phyloP scores from a whole-genome alignment of 1,139 yeast genomes.

The Meyerozyma carpophila region DNA sequence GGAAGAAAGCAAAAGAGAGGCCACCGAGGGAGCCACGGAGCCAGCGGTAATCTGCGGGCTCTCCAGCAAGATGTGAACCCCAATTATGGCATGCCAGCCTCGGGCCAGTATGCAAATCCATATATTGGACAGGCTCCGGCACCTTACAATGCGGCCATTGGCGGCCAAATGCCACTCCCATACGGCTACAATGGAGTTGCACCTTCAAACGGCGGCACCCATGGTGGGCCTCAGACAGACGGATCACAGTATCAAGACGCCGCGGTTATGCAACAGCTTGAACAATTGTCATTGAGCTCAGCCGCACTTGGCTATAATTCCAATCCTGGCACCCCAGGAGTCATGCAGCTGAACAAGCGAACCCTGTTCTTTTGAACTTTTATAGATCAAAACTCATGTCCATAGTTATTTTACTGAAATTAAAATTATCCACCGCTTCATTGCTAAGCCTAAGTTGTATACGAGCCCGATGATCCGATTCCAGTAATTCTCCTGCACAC shows the following conservation, averaged over 20 bases:
- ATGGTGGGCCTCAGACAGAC: neutral
- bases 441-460: too few relatives aligned
- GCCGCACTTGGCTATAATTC: slow-evolving; percentile 47
- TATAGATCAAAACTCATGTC: neutral
- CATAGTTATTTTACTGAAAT: too few relatives aligned
- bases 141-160: neutral
- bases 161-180: neutral
- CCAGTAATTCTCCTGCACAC: neutral
- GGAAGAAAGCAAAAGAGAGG: slow-evolving; percentile 3
- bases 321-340: slow-evolving; percentile 32
- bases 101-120: neutral
- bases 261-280: slow-evolving; percentile 44
- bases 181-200: neutral
- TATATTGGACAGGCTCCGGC: neutral
- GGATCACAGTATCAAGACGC: slow-evolving; percentile 18
- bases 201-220: neutral
- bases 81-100: neutral
- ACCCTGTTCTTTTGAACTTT: slow-evolving; percentile 4
- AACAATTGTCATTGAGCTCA: slow-evolving; percentile 43
- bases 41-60: neutral
- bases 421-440: too few relatives aligned
- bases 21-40: neutral
- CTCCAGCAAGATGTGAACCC: neutral
- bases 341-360: slow-evolving; percentile 2
- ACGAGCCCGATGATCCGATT: neutral